These are phyloP conservation scores for Penicillium simplicissimum DNA, from an alignment of 495 filamentous ascomycete species.

Conservation along the genomic window DNA sequence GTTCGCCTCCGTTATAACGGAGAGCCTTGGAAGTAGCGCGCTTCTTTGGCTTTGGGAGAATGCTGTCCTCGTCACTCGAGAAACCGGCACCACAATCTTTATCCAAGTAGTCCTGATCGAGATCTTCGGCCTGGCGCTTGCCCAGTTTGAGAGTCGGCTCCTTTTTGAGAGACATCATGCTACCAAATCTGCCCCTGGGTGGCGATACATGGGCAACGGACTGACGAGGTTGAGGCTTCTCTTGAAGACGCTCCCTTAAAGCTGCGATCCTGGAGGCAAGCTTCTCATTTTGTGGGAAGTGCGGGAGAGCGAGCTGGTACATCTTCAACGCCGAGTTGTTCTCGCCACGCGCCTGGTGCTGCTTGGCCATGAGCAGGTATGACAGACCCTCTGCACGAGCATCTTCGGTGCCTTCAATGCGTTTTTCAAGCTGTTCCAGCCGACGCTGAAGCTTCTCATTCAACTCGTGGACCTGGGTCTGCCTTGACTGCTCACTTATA, in stretches of 20 bases:
- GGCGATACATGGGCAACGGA: conserved; percentile 20
- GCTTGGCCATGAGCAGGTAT: conserved; percentile 85
- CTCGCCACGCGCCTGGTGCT: conserved; percentile 82
- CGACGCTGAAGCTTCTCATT: conserved; percentile 77
- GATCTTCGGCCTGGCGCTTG: conserved; percentile 40
- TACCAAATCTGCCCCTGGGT: conserved; percentile 37
- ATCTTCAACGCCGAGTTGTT: conserved; percentile 76
- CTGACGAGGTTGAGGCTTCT: conserved; percentile 21
- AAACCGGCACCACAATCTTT: conserved; percentile 24
- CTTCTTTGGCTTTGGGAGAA: conserved; percentile 42
- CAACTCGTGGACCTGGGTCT: conserved; percentile 56
- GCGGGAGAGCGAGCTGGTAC: conserved; percentile 81
- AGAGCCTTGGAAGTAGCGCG: conserved; percentile 36
- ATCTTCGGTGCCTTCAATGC: conserved; percentile 76
- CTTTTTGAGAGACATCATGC: conserved; percentile 44
- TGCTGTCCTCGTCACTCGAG: conserved; percentile 35
- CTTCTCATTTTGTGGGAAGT: conserved; percentile 85
- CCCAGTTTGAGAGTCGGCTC: conserved; percentile 28
- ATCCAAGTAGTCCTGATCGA: conserved; percentile 37
- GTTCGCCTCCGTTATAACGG: conserved; percentile 22
- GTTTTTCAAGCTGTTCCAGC: conserved; percentile 80
- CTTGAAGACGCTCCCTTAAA: conserved; percentile 61
- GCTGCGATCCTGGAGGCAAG: conserved; percentile 73
- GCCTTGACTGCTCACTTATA: conserved; percentile 48
- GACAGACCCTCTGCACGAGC: conserved; percentile 76